Evolutionary conservation across 2,329 filamentous ascomycete species (phyloP), one percentile per base, ranked within the genome.

Genomic region (Microdochium bolleyi): DNA sequence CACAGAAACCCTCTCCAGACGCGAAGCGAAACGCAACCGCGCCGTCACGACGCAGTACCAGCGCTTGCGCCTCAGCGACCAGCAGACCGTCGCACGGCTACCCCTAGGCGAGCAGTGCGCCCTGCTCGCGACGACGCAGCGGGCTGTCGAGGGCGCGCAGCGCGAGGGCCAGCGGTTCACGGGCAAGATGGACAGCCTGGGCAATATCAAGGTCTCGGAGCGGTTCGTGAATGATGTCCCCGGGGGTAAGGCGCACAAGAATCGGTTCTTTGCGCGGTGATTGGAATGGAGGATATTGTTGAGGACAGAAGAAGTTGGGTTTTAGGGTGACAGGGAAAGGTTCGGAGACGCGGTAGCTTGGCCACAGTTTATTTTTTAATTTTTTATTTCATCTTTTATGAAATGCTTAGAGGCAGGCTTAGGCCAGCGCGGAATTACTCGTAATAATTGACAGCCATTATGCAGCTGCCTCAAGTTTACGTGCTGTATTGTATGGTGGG

Each of bases 111-210:
- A 51, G 19, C 44, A 52, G 50, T 50, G 38, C 13, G 34, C 50
- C 5, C 46, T 54, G 10, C 27, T 54, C 41, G 53, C 46, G 22
- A 46, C 50, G 24, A 14, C 25, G 48, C 53, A 37, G 50, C 48
- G 49, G 14, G 24, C 24, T 9, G 25, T 30, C 13, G 22, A 44
- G 50, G n/a, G 38, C 14, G 30, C 46, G 27, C 24, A 48, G 25
- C 49, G 53, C 27, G 48, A 48, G 24, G 46, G 49, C 27, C 21
- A 49, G 50, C 48, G 46, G 46, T 54, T 54, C 24, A 24, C 50
- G 16, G 46, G 46, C 46, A 54, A 54, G 53, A 54, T 52, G 53
- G 53, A 51, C 22, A 2, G 13, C 27, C 46, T 49, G n/a, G 53
- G 53, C 4, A 54, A 54, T 24, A 41, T 51, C 14, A 49, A 46